Base-by-base conservation (phyloP, 2,329 filamentous ascomycete genomes). In the Calonectria pteridis region DNA sequence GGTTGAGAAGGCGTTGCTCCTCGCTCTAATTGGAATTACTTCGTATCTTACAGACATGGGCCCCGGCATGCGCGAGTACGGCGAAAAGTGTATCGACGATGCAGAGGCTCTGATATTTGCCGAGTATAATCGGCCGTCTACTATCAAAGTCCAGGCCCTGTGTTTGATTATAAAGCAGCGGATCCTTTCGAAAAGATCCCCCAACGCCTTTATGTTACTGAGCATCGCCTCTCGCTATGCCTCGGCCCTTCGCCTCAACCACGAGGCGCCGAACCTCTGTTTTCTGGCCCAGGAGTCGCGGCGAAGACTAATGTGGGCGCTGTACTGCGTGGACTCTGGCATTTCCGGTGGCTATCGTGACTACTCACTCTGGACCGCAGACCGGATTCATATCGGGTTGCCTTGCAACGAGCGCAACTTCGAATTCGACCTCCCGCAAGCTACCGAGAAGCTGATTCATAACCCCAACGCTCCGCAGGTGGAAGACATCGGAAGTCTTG, bases 371-470 rank as follows among this genome's bases (percentile, higher is more conserved):
- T 87, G 85, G 81, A 82, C 83, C 2, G 81, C 83, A 18, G 86
- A 87, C 35, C 82, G 80, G 23, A 86, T 88, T 31, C 83, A 86
- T 72, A 81, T 88, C 43, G 81, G 84, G 37, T 78, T 87, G 43
- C 86, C 87, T 0, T 86, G 85, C 75, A 83, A 85, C 68, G 86
- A 88, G 75, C 83, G 85, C 70, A 85, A 87, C 43, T 88, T 88
- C 74, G 90, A 92, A 78, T 91, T 90, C 75, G 89, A 91, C 78
- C 85, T 91, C 1, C 88, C 89, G 6, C 89, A 91, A 77, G 84
- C 85, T 6, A 89, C 89, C 10, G 89, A 91, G 73, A 85, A 85
- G 63, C 85, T 90, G n/a, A 84, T 88, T 20, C 86, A 87, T 0
- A 84, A 85, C 7, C 83, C 86, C 1, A 83, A 85, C 20, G 85